These are phyloP conservation scores for Trichoderma erinaceum DNA, from an alignment of 495 filamentous ascomycete species.

Conservation along the genomic window DNA sequence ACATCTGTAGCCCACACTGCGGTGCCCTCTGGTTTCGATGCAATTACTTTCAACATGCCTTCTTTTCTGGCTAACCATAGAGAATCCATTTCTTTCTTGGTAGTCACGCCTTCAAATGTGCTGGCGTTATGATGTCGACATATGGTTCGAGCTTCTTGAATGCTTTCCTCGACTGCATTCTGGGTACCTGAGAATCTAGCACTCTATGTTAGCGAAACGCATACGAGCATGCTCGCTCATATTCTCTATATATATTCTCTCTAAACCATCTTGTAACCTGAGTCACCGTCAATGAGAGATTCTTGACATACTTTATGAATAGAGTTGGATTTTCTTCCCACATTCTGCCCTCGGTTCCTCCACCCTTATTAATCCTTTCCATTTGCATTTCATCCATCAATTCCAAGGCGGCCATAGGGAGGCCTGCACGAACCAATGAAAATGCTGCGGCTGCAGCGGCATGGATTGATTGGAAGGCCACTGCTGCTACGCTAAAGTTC, in stretches of 20 bases:
- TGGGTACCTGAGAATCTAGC: slow-evolving; percentile 28
- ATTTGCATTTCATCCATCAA: slow-evolving; percentile 71
- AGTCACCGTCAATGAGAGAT: not conserved
- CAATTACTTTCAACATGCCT: slow-evolving; percentile 53
- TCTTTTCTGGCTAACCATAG: slow-evolving; percentile 67
- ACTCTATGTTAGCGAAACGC: not conserved
- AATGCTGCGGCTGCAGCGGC: slow-evolving; percentile 59
- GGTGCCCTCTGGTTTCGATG: slow-evolving; percentile 41
- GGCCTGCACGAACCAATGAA: slow-evolving; percentile 57
- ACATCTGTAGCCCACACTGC: slow-evolving; percentile 68
- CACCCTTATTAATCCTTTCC: slow-evolving; percentile 59
- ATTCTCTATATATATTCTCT: too few relatives aligned
- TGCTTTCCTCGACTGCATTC: slow-evolving; percentile 33
- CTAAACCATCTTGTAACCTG: not conserved
- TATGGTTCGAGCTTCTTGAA: slow-evolving; percentile 32
- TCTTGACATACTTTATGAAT: slow-evolving; percentile 59
- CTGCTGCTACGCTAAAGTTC: slow-evolving; percentile 58
- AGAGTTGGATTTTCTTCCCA: slow-evolving; percentile 64
- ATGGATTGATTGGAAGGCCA: slow-evolving; percentile 54
- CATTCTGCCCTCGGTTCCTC: slow-evolving; percentile 48
- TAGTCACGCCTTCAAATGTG: slow-evolving; percentile 54
- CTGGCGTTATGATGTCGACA: slow-evolving; percentile 42
- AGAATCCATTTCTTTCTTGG: slow-evolving; percentile 51
- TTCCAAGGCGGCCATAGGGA: slow-evolving; percentile 63
- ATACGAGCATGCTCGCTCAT: too few relatives aligned